These are phyloP conservation scores for Aspergillus bertholletiae DNA, from an alignment of 495 filamentous ascomycete species.

Conservation along the genomic window DNA sequence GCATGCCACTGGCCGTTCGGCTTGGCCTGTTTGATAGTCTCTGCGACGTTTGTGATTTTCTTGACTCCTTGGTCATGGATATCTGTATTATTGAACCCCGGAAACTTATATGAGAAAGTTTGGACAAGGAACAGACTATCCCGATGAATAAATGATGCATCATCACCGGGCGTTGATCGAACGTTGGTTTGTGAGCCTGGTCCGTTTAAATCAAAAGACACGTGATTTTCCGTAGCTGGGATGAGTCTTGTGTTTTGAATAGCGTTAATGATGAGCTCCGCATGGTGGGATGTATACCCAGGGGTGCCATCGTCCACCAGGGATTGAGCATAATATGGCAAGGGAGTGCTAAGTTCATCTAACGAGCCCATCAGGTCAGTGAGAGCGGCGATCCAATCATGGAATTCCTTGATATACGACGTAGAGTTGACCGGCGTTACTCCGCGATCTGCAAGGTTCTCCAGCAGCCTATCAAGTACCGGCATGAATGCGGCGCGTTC, in stretches of 20 bases:
- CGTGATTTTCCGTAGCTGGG: neutral
- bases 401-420: neutral
- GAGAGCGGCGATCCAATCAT: neutral
- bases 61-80: neutral
- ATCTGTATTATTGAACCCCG: neutral
- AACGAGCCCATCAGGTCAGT: constrained; percentile 5
- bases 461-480: no score
- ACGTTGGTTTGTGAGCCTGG: neutral
- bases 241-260: neutral
- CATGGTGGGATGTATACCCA: neutral
- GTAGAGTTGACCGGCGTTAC: neutral
- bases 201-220: neutral
- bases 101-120: constrained; percentile 2
- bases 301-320: neutral
- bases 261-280: neutral
- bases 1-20: neutral
- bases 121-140: neutral
- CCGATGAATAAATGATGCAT: constrained; percentile 1
- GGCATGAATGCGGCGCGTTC: no score
- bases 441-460: neutral
- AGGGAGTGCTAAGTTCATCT: neutral
- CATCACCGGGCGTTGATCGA: neutral
- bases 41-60: neutral
- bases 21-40: neutral
- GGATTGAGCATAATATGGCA: constrained; percentile 3